Evolutionary conservation across 2,329 filamentous ascomycete genomes (phyloP), one percentile per base, ranked within the genome.

Genomic region (Neospermospora avenae): DNA sequence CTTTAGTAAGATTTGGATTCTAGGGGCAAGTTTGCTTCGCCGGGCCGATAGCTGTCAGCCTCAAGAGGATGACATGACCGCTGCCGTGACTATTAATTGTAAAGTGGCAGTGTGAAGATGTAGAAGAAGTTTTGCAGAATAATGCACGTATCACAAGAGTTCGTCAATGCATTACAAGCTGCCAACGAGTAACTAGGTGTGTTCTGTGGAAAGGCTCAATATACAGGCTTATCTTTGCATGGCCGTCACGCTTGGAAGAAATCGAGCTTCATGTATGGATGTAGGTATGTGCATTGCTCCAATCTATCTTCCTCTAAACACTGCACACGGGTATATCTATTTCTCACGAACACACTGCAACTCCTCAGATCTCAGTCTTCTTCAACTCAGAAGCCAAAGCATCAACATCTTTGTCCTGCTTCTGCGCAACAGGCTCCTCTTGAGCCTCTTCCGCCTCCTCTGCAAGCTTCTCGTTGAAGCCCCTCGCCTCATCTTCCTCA

Each of bases 351-450:
- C 8, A 11, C 24, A 24, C 6, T 18, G 13, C 18, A 25, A n/a
- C 25, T 11, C 20, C 42, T 63, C 46, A 67, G 49, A 67, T 63
- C 24, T 55, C 55, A 16, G 63, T 89, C 82, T 93, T 93, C 63
- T 83, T 84, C 67, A 98, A 77, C 71, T 85, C 81, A 73, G 88
- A 84, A 16, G 91, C 89, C 70, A 98, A 78, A 48, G 86, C 86
- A 69, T 97, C 92, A 41, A 98, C 90, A 34, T 89, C 88, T 74
- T 86, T 84, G 72, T 93, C 86, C 75, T 90, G 83, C 66, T 84
- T 76, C 74, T 88, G 83, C 16, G 84, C 81, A n/a, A 87, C 84
- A 42, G 89, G 88, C 74, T 92, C 84, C 64, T 89, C 82, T 75
- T 91, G 88, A 0, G 87, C 88, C 70, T 85, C 81, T 68, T 91